A percentile compares a stretch with the other conserved stretches of the same genome.
These are phyloP conservation scores for Naganishia onofrii DNA, from an alignment of 768 basidiomycete genomes.

Conservation along the genomic window DNA sequence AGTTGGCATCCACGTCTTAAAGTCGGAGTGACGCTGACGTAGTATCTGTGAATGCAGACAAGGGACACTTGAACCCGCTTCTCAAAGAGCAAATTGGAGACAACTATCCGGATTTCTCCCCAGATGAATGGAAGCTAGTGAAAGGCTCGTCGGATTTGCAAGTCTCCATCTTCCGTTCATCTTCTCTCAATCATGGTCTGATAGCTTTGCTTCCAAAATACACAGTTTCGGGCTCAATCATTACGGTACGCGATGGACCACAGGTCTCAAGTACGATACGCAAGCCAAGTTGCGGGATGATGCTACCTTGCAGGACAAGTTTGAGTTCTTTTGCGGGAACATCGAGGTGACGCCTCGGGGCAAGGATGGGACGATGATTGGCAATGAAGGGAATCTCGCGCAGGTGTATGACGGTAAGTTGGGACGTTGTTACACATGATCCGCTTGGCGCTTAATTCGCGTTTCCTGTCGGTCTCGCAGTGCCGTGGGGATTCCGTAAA, in stretches of 20 bases:
- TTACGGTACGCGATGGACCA: conserved; percentile 24
- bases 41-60: conserved; percentile 18
- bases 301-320: too few relatives aligned
- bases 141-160: conserved; percentile 34
- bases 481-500: conserved; percentile 46
- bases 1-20: neutral
- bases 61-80: conserved; percentile 5
- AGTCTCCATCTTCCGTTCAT: neutral
- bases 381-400: too few relatives aligned
- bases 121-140: conserved; percentile 40
- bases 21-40: neutral
- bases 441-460: too few relatives aligned
- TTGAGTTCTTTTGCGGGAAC: too few relatives aligned
- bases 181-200: neutral
- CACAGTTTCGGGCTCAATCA: conserved; percentile 27
- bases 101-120: conserved; percentile 34
- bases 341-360: too few relatives aligned
- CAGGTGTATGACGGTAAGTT: too few relatives aligned
- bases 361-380: too few relatives aligned
- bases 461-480: conserved; percentile 24
- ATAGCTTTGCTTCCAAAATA: neutral
- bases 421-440: too few relatives aligned
- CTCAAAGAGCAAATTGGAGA: conserved; percentile 31
- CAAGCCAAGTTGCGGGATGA: too few relatives aligned
- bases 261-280: too few relatives aligned